Percentiles rank a stretch among this genome's conserved stretches.
Conservation (phyloP, 2,329 filamentous ascomycete species). For the Ambrosiella xylebori region DNA sequence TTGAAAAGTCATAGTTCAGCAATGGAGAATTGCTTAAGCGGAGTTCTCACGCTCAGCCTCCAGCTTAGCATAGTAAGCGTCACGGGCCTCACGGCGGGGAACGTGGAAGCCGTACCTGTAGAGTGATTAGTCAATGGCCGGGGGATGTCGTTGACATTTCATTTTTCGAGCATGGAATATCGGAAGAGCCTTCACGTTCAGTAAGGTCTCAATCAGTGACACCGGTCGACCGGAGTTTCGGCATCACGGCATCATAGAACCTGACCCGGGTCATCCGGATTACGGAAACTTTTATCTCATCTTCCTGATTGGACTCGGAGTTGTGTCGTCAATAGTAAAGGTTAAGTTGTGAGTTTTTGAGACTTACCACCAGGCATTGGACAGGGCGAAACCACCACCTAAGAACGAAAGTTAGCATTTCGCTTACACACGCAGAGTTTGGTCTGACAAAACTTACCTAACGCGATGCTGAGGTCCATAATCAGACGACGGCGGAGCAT, state of each 20-base stretch:
- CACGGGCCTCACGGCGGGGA: conserved; percentile 40
- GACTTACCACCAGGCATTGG: conserved; percentile 40
- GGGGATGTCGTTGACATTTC: neutral
- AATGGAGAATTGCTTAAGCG: conserved; percentile 11
- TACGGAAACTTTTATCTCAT: neutral
- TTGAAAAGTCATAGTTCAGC: neutral
- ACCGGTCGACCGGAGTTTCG: neutral
- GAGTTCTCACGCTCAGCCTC: conserved; percentile 35
- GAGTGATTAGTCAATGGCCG: neutral
- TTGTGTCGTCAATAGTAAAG: neutral
- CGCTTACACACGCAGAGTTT: neutral
- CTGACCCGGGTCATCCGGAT: neutral
- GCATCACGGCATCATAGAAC: neutral
- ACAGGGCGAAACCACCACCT: conserved; percentile 38
- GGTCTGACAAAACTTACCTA: conserved; percentile 29
- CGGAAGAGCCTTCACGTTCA: neutral
- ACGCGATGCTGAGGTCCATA: conserved; percentile 35
- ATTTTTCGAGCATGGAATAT: neutral
- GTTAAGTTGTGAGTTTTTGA: neutral
- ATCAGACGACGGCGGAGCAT: conserved; percentile 45
- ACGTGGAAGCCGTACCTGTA: conserved; percentile 45
- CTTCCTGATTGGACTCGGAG: neutral
- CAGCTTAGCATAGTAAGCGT: conserved; percentile 40
- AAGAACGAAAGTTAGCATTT: conserved; percentile 5
- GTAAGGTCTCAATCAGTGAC: neutral